Evolutionary conservation across 768 basidiomycete species (phyloP), one percentile per base, ranked within the genome.

Genomic region (Tylopilus plumbeoviolaceoides): DNA sequence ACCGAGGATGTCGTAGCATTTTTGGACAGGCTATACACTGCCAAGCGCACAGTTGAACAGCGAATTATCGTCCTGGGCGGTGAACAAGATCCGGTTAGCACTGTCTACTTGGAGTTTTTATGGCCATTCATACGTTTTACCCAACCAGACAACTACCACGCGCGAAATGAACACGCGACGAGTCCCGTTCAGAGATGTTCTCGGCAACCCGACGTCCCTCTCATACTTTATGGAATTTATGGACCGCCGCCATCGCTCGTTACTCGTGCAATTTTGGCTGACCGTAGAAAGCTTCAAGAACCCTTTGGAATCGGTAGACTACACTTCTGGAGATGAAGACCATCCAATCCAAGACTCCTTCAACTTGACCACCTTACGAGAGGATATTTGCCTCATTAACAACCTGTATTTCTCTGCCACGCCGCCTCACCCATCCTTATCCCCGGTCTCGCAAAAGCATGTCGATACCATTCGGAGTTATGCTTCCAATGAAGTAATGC

Each of bases 191-290:
- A 81, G 89, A 36, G 88, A 92, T 48, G 79, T 98, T 47, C 81
- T 99, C 4, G 75, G 85, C 21, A 94, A 92, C 59, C 95, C 95
- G 0, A 87, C 84, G 35, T 92, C 93, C 0, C 78, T 98, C 3
- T 92, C 91, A 2, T 95, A 97, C 67, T 91, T 95, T 72, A 94
- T 98, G 86, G 97, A 99, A 73, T 97, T 91, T 62, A 95, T 98
- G 91, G 97, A 98, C 60, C 82, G 97, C 14, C 82, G 89, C 8
- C 79, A 84, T 54, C 83, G 88, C 28, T 89, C 94, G 12, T 64
- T 91, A 12, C 82, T 92, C 10, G 91, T 97, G 4, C 95, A 98
- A 58, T 99, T 98, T 71, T 98, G 95, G 95, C 75, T 98, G 1
- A 92, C 93, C 0, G 91, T 98, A 3, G 94, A 99, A 72, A 92